Percentiles rank a stretch among this genome's conserved stretches.
Conservation (phyloP, 2,329 filamentous ascomycete genomes). For the Blastomyces percursus region DNA sequence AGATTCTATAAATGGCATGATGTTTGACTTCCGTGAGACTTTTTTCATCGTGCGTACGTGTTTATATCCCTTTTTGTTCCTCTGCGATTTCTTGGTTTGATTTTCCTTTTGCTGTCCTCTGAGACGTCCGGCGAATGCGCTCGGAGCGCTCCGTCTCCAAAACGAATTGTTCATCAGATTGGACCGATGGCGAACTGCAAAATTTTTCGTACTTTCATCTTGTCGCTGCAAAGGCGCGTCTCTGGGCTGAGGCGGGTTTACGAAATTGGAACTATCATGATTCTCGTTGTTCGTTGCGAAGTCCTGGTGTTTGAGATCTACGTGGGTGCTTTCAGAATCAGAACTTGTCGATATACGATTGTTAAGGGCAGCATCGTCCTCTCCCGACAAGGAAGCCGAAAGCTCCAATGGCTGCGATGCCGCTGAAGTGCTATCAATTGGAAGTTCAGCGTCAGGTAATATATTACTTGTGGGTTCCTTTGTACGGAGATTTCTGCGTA, state of each 20-base stretch:
- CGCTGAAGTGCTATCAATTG: neutral
- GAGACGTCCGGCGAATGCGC: slow-evolving; percentile 2
- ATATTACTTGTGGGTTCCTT: neutral
- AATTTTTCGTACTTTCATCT: neutral
- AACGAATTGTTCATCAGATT: neutral
- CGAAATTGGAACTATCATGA: neutral
- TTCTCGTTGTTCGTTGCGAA: neutral
- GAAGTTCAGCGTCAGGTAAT: neutral
- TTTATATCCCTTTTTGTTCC: neutral
- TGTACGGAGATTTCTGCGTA: neutral
- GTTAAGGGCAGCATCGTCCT: neutral
- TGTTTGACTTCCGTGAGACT: neutral
- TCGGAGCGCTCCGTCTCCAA: neutral
- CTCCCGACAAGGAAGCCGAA: neutral
- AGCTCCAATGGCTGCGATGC: neutral
- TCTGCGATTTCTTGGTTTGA: neutral
- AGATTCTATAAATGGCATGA: neutral
- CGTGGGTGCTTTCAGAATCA: neutral
- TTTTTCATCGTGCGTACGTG: neutral
- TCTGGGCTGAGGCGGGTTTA: neutral
- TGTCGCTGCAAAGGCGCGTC: neutral
- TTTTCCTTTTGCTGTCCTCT: neutral
- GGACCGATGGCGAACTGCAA: neutral
- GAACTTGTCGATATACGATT: neutral
- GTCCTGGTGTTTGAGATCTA: neutral